phyloP scores from a whole-genome alignment of 257 asterid genomes.

The Petunia secreta region DNA sequence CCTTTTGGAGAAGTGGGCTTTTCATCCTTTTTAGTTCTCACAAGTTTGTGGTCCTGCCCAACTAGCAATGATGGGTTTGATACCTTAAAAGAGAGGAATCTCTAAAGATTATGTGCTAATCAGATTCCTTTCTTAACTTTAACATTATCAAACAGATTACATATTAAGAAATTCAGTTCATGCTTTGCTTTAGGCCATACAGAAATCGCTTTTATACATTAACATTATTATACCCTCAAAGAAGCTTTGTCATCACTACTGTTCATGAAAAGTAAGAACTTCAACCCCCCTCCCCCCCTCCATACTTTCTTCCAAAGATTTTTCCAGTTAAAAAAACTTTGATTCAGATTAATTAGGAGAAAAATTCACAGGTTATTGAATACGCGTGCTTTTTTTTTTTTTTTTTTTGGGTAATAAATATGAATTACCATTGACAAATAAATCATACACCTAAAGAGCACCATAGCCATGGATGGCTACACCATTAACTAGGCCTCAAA shows the following conservation, averaged over 20 bases:
- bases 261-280: conserved; percentile 37
- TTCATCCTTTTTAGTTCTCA: conserved; percentile 10
- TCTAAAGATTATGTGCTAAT: conserved; percentile 33
- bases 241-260: conserved; percentile 32
- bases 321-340: conserved; percentile 16
- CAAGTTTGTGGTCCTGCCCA: conserved; percentile 38
- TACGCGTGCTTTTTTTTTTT: too few relatives aligned
- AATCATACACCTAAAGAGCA: too few relatives aligned
- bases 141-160: conserved; percentile 12
- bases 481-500: too few relatives aligned
- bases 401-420: too few relatives aligned
- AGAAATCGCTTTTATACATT: conserved; percentile 28
- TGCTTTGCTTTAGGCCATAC: conserved; percentile 32
- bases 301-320: neutral
- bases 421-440: too few relatives aligned
- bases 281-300: neutral
- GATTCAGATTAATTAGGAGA: conserved; percentile 10
- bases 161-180: conserved; percentile 23
- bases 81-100: conserved; percentile 37
- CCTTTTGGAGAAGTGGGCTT: conserved; percentile 29
- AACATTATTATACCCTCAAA: conserved; percentile 33
- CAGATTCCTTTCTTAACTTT: conserved; percentile 21
- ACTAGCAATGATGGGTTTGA: conserved; percentile 42
- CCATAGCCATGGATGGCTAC: too few relatives aligned
- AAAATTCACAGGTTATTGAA: neutral